Evolutionary conservation across 495 filamentous ascomycete genomes (phyloP).

Genomic region (Tuber microsphaerosporum): DNA sequence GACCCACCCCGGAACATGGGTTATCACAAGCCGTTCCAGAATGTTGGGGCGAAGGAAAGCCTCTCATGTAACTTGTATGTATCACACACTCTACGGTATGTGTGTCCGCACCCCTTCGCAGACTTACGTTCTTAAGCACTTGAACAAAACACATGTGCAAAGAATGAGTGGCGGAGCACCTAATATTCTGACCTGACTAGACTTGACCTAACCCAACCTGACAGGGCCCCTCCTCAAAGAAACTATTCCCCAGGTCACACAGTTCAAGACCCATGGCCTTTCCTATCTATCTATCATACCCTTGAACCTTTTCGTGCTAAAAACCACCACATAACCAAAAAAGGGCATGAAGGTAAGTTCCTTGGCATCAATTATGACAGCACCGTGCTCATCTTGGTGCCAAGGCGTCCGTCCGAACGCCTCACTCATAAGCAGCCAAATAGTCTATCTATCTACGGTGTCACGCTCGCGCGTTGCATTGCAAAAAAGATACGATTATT

Average conservation of each 20-base stretch:
- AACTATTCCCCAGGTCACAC: background rate
- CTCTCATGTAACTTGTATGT: background rate
- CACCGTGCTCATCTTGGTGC: too few relatives aligned
- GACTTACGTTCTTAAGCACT: background rate
- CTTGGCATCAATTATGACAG: background rate
- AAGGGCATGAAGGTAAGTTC: too few relatives aligned
- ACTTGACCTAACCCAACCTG: background rate
- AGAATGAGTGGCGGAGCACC: background rate
- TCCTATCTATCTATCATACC: background rate
- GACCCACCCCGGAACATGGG: slow-evolving; percentile 18
- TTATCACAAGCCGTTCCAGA: slow-evolving; percentile 21
- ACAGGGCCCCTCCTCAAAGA: background rate
- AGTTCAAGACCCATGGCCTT: background rate
- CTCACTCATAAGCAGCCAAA: background rate
- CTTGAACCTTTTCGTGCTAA: too few relatives aligned
- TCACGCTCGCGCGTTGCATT: background rate
- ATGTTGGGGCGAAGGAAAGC: background rate
- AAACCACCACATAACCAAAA: too few relatives aligned
- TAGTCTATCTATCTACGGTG: too few relatives aligned
- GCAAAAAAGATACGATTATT: background rate
- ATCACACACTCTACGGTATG: too few relatives aligned
- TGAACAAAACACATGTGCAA: background rate
- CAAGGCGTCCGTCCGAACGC: background rate
- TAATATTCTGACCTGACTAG: background rate
- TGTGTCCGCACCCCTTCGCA: background rate